A percentile compares a stretch with the other conserved stretches of the same genome.
phyloP scores from a whole-genome alignment of 805 yeast species.

The Maudiozyma turicensis region DNA sequence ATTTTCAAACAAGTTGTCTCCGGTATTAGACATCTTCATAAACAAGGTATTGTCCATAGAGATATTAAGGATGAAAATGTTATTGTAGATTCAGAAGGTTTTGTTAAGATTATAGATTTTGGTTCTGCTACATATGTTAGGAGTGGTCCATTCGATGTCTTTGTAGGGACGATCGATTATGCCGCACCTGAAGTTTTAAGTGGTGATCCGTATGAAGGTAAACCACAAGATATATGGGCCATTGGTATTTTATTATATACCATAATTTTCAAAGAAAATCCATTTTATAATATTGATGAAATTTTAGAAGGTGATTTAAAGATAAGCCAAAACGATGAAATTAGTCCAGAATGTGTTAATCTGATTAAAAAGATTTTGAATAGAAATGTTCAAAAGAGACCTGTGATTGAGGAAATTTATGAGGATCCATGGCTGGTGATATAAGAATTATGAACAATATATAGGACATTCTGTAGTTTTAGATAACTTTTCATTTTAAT shows the following conservation, averaged over 20 bases:
- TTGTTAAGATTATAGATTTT: conserved; percentile 81
- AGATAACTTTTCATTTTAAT: not conserved
- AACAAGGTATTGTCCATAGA: conserved; percentile 81
- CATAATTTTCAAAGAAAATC: conserved; percentile 85
- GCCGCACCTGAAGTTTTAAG: conserved; percentile 94
- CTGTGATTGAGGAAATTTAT: conserved; percentile 60
- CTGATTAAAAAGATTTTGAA: conserved; percentile 58
- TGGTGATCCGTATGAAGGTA: conserved; percentile 85
- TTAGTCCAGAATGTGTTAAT: conserved; percentile 49
- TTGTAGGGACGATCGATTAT: conserved; percentile 94
- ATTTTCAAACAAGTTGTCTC: conserved; percentile 73
- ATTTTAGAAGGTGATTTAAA: conserved; percentile 83
- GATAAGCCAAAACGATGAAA: conserved; percentile 30
- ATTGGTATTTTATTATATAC: conserved; percentile 86
- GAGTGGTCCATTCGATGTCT: conserved; percentile 93
- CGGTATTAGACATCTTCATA: conserved; percentile 74
- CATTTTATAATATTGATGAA: conserved; percentile 91
- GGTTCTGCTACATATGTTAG: conserved; percentile 88
- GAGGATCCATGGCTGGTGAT: conserved; percentile 57
- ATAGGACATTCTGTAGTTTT: not conserved
- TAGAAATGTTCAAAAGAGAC: conserved; percentile 58
- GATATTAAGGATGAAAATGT: conserved; percentile 94
- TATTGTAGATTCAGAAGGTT: conserved; percentile 73
- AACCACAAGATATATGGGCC: conserved; percentile 96
- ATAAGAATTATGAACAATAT: not conserved